Evolutionary conservation across 345 rosid genomes (phyloP), one percentile per base, ranked within the genome.

Genomic region (Aquilaria sinensis): DNA sequence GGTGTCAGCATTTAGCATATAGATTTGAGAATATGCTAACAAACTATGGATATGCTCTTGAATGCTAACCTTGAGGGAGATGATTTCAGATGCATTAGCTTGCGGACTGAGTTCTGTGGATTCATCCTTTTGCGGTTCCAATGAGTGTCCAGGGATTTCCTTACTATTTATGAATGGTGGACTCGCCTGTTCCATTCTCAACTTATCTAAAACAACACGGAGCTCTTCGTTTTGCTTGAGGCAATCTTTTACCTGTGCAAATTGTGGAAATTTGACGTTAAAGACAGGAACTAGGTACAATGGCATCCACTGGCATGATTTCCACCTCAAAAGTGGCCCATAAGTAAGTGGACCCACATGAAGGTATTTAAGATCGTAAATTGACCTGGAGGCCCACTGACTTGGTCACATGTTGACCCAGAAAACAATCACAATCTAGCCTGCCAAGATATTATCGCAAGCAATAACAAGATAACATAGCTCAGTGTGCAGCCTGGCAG

Each of bases 161-260:
- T 41, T 62, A 46, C 58, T 59, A 56, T 56, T 64, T 57, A 60
- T 31, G 55, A 73, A 66, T 41, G 72, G 74, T 41, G 68, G 45
- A 71, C 58, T 65, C 49, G 85, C 78, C 63, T 86, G 97, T 59
- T 93, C 97, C 30, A 70, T 69, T 81, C 98, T 84, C 75, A 90
- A 80, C 74, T 78, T 86, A 56, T 81, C 83, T 31, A 90, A 63
- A 66, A 60, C 66, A 69, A 70, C 82, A 43, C 95, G 88, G 54
- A 93, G 96, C 73, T 90, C 97, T 67, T 88, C 85, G 70, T 90
- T 90, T 80, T 88, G 86, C 79, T 79, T 86, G 16, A 93, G 85
- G 70, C 96, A 88, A 51, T 86, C 94, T 76, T 88, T 86, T 73
- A 93, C 84, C 95, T 93, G 80, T 23, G 23, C 23, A 23, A 23